Base-by-base conservation (phyloP, 495 filamentous ascomycete species). In the Talaromyces adpressus region DNA sequence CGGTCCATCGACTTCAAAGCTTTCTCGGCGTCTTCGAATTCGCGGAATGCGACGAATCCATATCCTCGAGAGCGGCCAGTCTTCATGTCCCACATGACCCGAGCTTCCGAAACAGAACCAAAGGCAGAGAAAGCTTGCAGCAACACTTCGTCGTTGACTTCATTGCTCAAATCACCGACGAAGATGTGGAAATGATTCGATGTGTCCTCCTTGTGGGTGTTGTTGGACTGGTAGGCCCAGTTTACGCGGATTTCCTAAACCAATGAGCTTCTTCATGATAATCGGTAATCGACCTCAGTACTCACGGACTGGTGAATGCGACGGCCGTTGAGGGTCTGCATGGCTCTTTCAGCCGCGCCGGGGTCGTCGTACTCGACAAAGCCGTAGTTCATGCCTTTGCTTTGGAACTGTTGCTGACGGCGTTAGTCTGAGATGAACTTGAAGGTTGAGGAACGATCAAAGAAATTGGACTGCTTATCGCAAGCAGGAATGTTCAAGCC, bases 11-110 rank as follows among this genome's bases (percentile, higher is more conserved):
- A 91, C 75, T 86, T 95, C 66, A 99, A 77, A 2, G 94, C 94
- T 77, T 97, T 96, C 75, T 99, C 95, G 16, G 94, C 94, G 70
- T 99, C 95, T 1, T 82, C 78, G 58, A 93, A 92, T 22, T 99
- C 94, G 62, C 94, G 89, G 85, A 97, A 99, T 51, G 94, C 95
- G 64, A 99, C 94, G 68, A 99, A 99, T 4, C 94, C 94, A 70
- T 99, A 99, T 57, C 94, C 94, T 66, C 94, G 90, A 57, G 94
- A 98, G 62, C 94, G 89, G 63, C 94, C 94, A 47, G 94, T 99
- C 83, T 99, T 99, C 94, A 99, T 99, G 72, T 99, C 94, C 94
- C 94, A 99, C 94, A 99, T 99, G 63, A 99, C 94, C 65, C 94
- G 92, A 63, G 94, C 94, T 77, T 99, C 94, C n/a, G 95, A 98